Evolutionary conservation across 1,139 yeast genomes (phyloP).

Genomic region (Saccharomyces hybrid): DNA sequence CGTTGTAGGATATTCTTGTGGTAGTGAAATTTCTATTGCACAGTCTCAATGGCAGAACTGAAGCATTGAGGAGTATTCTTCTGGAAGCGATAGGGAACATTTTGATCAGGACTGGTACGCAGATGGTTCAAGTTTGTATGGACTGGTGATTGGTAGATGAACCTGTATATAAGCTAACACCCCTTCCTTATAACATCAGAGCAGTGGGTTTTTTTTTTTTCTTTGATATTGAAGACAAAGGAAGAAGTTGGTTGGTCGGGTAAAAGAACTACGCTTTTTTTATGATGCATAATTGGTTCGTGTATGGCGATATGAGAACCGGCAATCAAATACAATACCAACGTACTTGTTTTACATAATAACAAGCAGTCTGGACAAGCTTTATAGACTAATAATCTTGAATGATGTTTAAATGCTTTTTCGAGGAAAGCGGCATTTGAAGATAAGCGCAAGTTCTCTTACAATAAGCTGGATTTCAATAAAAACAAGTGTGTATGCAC

Average conservation of each 20-base stretch:
- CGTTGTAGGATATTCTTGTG: constrained; percentile 33
- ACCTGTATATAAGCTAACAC: not conserved
- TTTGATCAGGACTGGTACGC: not conserved
- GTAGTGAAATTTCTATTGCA: not conserved
- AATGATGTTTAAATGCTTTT: not conserved
- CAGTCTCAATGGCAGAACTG: not conserved
- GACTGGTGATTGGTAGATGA: no score
- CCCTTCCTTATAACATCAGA: not conserved
- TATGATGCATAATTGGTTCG: not conserved
- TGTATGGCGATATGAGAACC: not conserved
- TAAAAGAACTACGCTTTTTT: not conserved
- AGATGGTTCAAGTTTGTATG: not conserved
- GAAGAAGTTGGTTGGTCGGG: not conserved
- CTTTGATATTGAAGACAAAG: not conserved
- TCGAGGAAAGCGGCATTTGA: not conserved
- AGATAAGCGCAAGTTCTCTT: no score
- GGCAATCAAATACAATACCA: not conserved
- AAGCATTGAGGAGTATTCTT: not conserved
- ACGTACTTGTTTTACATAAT: not conserved
- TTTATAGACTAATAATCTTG: not conserved
- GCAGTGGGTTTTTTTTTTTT: not conserved
- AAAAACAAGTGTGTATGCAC: not conserved
- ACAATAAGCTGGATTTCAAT: not conserved
- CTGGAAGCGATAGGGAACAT: not conserved
- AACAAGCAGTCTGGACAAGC: not conserved